A percentile compares a stretch with the other conserved stretches of the same genome.
phyloP scores from a whole-genome alignment of 2,329 filamentous ascomycete genomes.

The Ophiosphaerella narmari region DNA sequence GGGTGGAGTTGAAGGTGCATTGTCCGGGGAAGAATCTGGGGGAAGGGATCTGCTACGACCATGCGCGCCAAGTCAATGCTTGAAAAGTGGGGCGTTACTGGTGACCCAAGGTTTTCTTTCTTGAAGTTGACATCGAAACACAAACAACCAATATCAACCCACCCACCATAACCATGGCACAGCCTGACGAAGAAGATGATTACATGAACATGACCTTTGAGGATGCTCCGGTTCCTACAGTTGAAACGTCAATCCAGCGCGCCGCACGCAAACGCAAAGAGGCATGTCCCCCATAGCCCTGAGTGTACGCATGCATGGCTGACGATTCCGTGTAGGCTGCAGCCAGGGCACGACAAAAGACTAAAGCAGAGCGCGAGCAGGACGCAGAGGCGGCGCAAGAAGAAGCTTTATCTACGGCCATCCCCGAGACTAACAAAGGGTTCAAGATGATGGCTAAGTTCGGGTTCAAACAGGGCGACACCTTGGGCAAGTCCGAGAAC shows the following conservation, averaged over 20 bases:
- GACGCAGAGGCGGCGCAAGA: slow-evolving; percentile 75
- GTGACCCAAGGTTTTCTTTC: neutral
- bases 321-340: slow-evolving; percentile 28
- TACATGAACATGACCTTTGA: slow-evolving; percentile 96
- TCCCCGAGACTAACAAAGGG: slow-evolving; percentile 78
- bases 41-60: neutral
- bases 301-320: slow-evolving; percentile 8
- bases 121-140: neutral
- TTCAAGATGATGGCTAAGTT: slow-evolving; percentile 97
- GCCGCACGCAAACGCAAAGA: slow-evolving; percentile 59
- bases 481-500: slow-evolving; percentile 67
- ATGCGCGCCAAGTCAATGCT: slow-evolving; percentile 4
- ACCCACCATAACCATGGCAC: slow-evolving; percentile 27
- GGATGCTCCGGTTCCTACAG: slow-evolving; percentile 59
- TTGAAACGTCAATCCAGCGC: slow-evolving; percentile 67
- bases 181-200: slow-evolving; percentile 78
- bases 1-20: neutral
- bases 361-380: slow-evolving; percentile 80
- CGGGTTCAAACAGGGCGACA: slow-evolving; percentile 79
- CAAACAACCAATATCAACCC: neutral
- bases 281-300: slow-evolving; percentile 34
- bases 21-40: slow-evolving; percentile 1
- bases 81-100: slow-evolving; percentile 2
- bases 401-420: slow-evolving; percentile 72
- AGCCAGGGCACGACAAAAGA: slow-evolving; percentile 56